phyloP scores from a whole-genome alignment of 2,329 filamentous ascomycete genomes.

The Talaromyces albobiverticillius region DNA sequence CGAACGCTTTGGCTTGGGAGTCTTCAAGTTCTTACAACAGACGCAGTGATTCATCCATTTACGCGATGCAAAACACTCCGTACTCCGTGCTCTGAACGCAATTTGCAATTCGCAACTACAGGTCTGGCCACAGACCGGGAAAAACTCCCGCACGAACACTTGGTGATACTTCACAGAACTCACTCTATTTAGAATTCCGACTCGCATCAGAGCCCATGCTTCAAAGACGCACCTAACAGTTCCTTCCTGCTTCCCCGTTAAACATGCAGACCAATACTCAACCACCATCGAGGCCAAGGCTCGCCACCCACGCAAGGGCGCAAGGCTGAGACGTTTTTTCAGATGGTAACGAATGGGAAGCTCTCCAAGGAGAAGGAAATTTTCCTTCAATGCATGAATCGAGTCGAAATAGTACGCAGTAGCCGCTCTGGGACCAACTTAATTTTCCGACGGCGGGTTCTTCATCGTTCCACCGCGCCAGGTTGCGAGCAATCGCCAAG shows the following conservation, averaged over 20 bases:
- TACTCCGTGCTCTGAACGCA: too few relatives aligned
- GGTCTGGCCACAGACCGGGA: too few relatives aligned
- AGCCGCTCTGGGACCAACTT: background rate
- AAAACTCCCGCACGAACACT: background rate
- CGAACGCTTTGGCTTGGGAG: background rate
- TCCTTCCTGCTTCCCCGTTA: constrained; percentile 7
- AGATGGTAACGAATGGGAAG: background rate
- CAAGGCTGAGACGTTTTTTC: constrained; percentile 6
- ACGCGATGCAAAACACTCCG: too few relatives aligned
- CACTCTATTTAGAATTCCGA: constrained; percentile 1
- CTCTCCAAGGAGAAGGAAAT: background rate
- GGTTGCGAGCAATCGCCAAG: constrained; percentile 11
- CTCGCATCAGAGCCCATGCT: constrained; percentile 7
- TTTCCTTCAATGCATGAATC: background rate
- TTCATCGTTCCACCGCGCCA: background rate
- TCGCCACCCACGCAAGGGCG: constrained; percentile 11
- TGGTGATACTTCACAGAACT: constrained; percentile 4
- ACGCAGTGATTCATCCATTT: background rate
- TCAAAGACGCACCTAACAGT: constrained; percentile 3
- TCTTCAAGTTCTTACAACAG: background rate
- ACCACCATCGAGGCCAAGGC: background rate
- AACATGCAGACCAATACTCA: background rate
- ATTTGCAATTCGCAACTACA: too few relatives aligned
- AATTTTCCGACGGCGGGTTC: constrained; percentile 4
- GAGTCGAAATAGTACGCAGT: too few relatives aligned